Evolutionary conservation across 208 protist genomes (phyloP), one percentile per base, ranked within the genome.

Genomic region (Crithidia thermophila): DNA sequence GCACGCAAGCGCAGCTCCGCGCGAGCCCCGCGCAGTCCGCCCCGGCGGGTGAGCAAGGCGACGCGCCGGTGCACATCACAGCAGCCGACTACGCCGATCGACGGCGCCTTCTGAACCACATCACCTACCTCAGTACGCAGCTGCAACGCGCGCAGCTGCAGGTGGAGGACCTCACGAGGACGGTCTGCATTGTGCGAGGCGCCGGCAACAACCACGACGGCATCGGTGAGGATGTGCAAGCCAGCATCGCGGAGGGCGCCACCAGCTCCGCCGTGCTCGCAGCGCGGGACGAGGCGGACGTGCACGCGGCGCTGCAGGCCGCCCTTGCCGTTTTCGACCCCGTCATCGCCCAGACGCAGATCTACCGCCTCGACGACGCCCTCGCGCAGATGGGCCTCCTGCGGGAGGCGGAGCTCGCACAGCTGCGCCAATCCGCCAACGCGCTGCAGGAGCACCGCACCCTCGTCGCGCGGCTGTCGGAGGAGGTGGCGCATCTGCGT

Each of bases 301-400:
- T 88, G 14, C 72, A 75, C 33, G 42, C 65, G 18, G 72, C 70
- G 16, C 59, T 84, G 49, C 76, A 84, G 50, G 68, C 39, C 16
- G 65, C 74, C 0, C 64, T 91, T 2, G 75, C 83, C 28, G 37
- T 73, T 7, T 96, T 96, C 62, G 91, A 96, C 56, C 91, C 91
- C 0, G 14, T 84, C 42, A 72, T 96, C 46, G 91, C 91, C 0
- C 87, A 96, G 60, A 57, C 67, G 10, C 85, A 93, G 42, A 86
- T 96, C 43, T 77, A 90, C 34, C 86, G 88, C 7, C 81, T 96
- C 11, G 91, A 96, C 58, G 84, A 80, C 65, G 84, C 91, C n/a
- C 69, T 96, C 10, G 86, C 91, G 13, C 88, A 94, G 49, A 16
- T 93, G 33, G 63, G 75, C 13, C 40, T 96, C 49, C 78, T 96